Evolutionary conservation across 2,329 filamentous ascomycete genomes (phyloP), one percentile per base, ranked within the genome.

Genomic region (Colletotrichum orchidophilum): DNA sequence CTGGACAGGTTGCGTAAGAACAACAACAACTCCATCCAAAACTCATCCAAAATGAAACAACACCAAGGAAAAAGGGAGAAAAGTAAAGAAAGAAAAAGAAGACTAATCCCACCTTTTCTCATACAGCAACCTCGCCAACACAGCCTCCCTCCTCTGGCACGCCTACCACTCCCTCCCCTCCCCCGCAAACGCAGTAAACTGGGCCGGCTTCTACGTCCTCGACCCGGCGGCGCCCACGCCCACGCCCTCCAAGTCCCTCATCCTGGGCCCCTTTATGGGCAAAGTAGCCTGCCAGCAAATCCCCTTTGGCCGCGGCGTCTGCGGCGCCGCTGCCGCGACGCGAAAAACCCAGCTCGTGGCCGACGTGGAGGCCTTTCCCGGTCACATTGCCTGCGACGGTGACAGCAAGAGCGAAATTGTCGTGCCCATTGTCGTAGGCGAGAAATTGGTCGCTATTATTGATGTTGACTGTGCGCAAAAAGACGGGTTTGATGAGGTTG

Each of bases 261-360:
- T 95, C 74, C 88, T 96, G 1, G 93, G 92, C 0, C 93, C 93
- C 0, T 96, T 96, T 80, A 92, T 94, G 75, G 93, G 93, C 73
- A 93, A 94, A 77, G 89, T 92, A 3, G 94, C 94, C 9, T 96
- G 94, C 78, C 93, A 96, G 80, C 91, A 87, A 18, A 96, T 96
- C 76, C 82, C 84, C 6, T 93, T 95, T 73, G 90, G 91, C 9
- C 87, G 88, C 52, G 94, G 94, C 33, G 94, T 96, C 5, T 96
- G 94, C 79, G 94, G 94, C 3, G 83, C 88, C 7, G 93, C 93
- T 0, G 93, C 93, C 1, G 78, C 86, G 27, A 87, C 83, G 3
- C 81, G 81, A 54, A 78, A 82, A 70, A 95, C 93, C 12, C 92
- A 94, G 81, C 79, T 95, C 7, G 87, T 92, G 0, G 82, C 84